Base-by-base conservation (phyloP, 768 basidiomycete genomes). In the Mycena albidolilacea region DNA sequence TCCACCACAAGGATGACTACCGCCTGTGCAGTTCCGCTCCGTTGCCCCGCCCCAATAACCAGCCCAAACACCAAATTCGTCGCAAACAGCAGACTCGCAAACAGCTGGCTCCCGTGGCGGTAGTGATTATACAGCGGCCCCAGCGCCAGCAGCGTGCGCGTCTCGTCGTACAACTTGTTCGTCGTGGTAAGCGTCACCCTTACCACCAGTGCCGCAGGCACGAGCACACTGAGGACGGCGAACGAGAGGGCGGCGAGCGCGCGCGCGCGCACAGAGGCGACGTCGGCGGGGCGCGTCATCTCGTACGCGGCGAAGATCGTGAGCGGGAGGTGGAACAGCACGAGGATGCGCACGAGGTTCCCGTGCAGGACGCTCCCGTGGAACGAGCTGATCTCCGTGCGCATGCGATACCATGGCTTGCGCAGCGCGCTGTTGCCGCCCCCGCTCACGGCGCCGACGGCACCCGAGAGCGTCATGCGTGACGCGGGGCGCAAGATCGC, bases 41-140 rank as follows among this genome's bases (percentile, higher is more conserved):
- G 86, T 84, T 98, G 97, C 12, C 94, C 96, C 46, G 91, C 96
- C 10, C 97, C 97, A 71, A 98, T 92, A 3, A 93, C 92, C 21
- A 96, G 80, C 15, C 95, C 97, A 77, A 94, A 90, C 15, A 91
- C 89, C 38, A 99, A 82, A 78, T 96, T 98, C 62, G 92, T 93
- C 6, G 90, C 87, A 76, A 99, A 92, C 64, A 95, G 87, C 37
- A 97, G 85, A 62, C 88, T 89, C 1, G 95, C 92, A 82, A 97
- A 99, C 72, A 96, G 87, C 79, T 97, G 95, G 21, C 95, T 96
- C 17, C 95, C 94, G 77, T 95, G 94, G 19, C 95, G 90, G 81
- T 97, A 99, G 77, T 96, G 93, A 82, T 97, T 98, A 83, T 99
- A 99, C 67, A 98, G 87, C 38, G 97, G 95, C 15, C 98, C 97